Percentiles rank a stretch among this genome's conserved stretches.
Evolutionary conservation across 495 filamentous ascomycete genomes (phyloP).

Genomic region (Penicillium steckii): DNA sequence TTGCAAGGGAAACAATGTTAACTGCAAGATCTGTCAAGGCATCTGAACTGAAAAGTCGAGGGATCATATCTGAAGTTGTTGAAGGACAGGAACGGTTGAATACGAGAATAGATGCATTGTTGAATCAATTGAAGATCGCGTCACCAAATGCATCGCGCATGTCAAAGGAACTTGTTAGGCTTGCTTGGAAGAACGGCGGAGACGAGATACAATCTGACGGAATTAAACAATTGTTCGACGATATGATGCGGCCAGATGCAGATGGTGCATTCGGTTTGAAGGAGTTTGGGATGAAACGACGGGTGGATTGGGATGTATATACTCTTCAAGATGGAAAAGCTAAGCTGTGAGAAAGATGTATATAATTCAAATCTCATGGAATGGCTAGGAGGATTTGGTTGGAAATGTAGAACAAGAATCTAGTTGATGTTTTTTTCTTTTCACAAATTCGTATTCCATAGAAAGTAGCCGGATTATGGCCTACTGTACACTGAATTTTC

Average conservation of each 20-base stretch:
- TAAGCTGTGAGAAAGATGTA: neutral
- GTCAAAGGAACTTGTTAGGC: constrained; percentile 23
- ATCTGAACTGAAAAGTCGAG: constrained; percentile 19
- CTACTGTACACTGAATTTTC: constrained; percentile 18
- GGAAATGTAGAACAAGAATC: too few species aligned
- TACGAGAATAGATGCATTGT: constrained; percentile 4
- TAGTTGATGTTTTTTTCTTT: too few species aligned
- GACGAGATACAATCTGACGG: constrained; percentile 10
- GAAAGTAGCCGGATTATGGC: constrained; percentile 7
- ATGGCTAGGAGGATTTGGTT: too few species aligned
- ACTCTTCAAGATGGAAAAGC: neutral
- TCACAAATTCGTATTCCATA: constrained; percentile 7
- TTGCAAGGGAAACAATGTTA: constrained; percentile 31
- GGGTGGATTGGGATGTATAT: constrained; percentile 21
- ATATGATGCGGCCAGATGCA: constrained; percentile 22
- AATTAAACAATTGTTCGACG: constrained; percentile 16
- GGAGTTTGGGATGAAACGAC: constrained; percentile 18
- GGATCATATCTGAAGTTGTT: constrained; percentile 18
- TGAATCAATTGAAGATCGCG: constrained; percentile 10
- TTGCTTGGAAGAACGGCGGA: constrained; percentile 21
- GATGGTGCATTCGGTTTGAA: constrained; percentile 21
- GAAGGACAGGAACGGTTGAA: constrained; percentile 5
- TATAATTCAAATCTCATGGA: neutral
- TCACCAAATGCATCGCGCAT: constrained; percentile 21
- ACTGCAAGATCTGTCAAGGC: constrained; percentile 25